Conservation (phyloP, 345 rosid genomes). For the Populus davidiana region DNA sequence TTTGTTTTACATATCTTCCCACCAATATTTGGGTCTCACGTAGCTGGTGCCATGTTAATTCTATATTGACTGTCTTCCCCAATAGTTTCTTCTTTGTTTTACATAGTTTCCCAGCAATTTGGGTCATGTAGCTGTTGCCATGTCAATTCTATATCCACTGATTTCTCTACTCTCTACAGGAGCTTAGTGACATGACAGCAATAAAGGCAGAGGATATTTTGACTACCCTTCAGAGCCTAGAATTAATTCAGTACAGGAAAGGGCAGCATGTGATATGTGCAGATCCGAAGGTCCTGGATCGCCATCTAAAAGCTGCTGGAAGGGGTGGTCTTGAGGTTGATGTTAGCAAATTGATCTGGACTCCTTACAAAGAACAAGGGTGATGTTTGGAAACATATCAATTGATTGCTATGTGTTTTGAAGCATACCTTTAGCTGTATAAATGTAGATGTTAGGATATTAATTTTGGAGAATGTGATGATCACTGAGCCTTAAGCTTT, state of each 20-base stretch:
- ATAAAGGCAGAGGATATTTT: conserved; percentile 94
- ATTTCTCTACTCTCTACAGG: conserved; percentile 42
- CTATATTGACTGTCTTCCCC: not conserved
- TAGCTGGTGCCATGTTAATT: not conserved
- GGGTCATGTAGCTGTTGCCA: not conserved
- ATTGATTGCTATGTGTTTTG: not conserved
- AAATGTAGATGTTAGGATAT: conserved; percentile 19
- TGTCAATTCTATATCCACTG: not conserved
- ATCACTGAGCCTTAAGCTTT: not conserved
- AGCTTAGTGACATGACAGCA: conserved; percentile 99
- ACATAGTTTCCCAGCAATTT: not conserved
- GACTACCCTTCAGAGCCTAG: conserved; percentile 91
- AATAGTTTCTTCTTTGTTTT: not conserved
- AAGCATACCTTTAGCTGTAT: conserved; percentile 10
- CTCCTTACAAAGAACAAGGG: conserved; percentile 94
- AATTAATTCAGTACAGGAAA: conserved; percentile 93
- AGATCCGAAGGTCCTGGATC: conserved; percentile 92
- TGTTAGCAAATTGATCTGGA: conserved; percentile 95
- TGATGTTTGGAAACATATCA: conserved; percentile 19
- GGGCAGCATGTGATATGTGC: conserved; percentile 99
- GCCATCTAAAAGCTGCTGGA: conserved; percentile 97
- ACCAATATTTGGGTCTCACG: not conserved
- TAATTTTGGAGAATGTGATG: not conserved
- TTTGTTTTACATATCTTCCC: not conserved
- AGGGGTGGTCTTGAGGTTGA: conserved; percentile 96